These are phyloP conservation scores for Arabis hirsuta DNA, from an alignment of 345 rosid genomes.

Conservation along the genomic window DNA sequence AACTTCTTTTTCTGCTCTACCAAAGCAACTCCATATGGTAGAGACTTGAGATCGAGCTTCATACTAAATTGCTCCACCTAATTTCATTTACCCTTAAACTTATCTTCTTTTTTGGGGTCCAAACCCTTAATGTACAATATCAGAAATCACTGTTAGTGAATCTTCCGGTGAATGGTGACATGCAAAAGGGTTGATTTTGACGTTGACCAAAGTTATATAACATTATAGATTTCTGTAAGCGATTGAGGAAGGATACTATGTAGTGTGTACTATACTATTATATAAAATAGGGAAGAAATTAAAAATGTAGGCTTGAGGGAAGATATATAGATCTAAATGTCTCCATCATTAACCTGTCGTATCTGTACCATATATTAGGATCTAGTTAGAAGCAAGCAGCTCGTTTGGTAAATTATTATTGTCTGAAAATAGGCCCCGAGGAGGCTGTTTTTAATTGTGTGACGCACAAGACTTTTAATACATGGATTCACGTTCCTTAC, in stretches of 20 bases:
- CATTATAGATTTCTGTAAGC: neutral
- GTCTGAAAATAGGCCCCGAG: neutral
- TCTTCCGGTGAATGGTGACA: neutral
- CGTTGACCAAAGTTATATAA: too few relatives aligned
- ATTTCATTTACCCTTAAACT: neutral
- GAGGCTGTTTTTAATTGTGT: neutral
- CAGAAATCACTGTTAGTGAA: neutral
- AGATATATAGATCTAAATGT: conserved; percentile 1
- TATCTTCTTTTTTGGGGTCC: neutral
- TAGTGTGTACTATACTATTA: neutral
- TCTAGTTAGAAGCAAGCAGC: conserved; percentile 19
- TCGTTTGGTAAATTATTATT: conserved; percentile 3
- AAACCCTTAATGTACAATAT: neutral
- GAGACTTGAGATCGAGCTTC: conserved; percentile 23
- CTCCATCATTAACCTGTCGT: conserved; percentile 15
- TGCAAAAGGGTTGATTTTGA: too few relatives aligned
- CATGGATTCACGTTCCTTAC: conserved; percentile 25
- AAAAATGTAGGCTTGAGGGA: conserved; percentile 11
- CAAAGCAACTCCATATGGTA: conserved; percentile 22
- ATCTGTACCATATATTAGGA: neutral
- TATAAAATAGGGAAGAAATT: neutral
- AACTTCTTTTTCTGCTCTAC: conserved; percentile 33
- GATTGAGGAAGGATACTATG: neutral
- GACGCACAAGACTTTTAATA: conserved; percentile 8
- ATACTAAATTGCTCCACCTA: neutral